Percentiles rank a stretch among this genome's conserved stretches.
Conservation (phyloP, 2,329 filamentous ascomycete genomes). For the Nigrospora oryzae region DNA sequence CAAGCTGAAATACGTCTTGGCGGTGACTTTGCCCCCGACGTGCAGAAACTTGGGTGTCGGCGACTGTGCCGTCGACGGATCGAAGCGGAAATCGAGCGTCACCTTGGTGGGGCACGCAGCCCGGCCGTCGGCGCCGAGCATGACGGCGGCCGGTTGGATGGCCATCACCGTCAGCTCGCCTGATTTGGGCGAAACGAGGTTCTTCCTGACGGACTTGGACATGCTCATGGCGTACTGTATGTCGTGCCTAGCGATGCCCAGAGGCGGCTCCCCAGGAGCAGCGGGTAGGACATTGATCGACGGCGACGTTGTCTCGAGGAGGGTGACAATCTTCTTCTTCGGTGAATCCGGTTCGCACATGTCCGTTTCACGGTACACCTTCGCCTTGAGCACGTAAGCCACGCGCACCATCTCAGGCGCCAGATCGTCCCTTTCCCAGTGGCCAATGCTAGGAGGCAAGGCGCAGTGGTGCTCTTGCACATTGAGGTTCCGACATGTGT, state of each 20-base stretch:
- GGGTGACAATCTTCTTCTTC: conserved; percentile 13
- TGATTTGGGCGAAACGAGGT: conserved; percentile 40
- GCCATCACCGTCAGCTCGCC: conserved; percentile 38
- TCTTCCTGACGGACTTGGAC: conserved; percentile 44
- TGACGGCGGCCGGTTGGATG: conserved; percentile 36
- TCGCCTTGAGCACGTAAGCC: conserved; percentile 43
- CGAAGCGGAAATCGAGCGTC: conserved; percentile 37
- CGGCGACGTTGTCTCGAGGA: conserved; percentile 32
- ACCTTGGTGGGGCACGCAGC: conserved; percentile 31
- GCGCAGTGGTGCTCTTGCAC: conserved; percentile 44
- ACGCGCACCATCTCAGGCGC: conserved; percentile 45
- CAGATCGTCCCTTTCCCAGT: conserved; percentile 46
- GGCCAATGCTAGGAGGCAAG: conserved; percentile 42
- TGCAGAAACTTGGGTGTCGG: conserved; percentile 38
- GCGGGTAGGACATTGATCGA: conserved; percentile 45
- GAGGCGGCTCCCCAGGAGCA: conserved; percentile 39
- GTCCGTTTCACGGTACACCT: conserved; percentile 26
- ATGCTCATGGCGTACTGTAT: conserved; percentile 40
- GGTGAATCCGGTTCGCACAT: conserved; percentile 10
- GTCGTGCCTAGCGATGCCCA: conserved; percentile 38
- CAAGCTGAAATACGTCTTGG: conserved; percentile 43
- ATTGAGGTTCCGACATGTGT: conserved; percentile 32
- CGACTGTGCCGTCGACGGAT: conserved; percentile 31
- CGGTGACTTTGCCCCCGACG: conserved; percentile 40
- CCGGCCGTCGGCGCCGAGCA: conserved; percentile 41